Evolutionary conservation across 441 rosid genomes (phyloP).

Genomic region (Gossypium armourianum): DNA sequence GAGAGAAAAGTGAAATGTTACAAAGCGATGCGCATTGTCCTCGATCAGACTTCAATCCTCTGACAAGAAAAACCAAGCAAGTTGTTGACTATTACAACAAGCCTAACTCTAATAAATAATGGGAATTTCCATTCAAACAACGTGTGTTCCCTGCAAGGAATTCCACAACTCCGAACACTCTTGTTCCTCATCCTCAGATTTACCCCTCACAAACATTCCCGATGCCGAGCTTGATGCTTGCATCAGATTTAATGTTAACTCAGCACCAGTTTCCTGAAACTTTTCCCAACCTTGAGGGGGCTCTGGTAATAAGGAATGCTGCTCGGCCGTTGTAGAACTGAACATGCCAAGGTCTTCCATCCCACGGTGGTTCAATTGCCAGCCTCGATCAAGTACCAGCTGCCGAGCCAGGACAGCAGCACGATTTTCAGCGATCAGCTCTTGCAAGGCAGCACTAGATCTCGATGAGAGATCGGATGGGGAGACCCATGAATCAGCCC

Average conservation of each 20-base stretch:
- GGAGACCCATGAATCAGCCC: slow-evolving; percentile 25
- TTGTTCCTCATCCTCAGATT: slow-evolving; percentile 27
- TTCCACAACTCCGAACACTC: slow-evolving; percentile 32
- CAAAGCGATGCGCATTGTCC: not conserved
- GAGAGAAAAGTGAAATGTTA: not conserved
- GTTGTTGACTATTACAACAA: not conserved
- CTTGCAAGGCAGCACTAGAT: slow-evolving; percentile 42
- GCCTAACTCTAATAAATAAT: not conserved
- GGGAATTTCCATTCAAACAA: slow-evolving; percentile 12
- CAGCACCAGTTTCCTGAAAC: slow-evolving; percentile 19
- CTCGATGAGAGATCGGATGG: slow-evolving; percentile 36
- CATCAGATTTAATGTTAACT: slow-evolving; percentile 42
- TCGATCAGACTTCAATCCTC: not conserved
- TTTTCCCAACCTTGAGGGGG: slow-evolving; percentile 22
- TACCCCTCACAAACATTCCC: slow-evolving; percentile 21
- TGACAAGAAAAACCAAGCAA: not conserved
- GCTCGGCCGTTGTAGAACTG: not conserved
- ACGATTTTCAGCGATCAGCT: slow-evolving; percentile 43
- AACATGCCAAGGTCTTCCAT: slow-evolving; percentile 1
- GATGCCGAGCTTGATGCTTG: slow-evolving; percentile 31
- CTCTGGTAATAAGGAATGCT: slow-evolving; percentile 13
- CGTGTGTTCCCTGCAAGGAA: slow-evolving; percentile 21
- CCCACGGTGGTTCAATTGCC: slow-evolving; percentile 16
- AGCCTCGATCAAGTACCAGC: slow-evolving; percentile 23
- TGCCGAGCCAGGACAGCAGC: slow-evolving; percentile 28